Evolutionary conservation across 106 monocot species (phyloP).

Genomic region (Dioscorea dumetorum): DNA sequence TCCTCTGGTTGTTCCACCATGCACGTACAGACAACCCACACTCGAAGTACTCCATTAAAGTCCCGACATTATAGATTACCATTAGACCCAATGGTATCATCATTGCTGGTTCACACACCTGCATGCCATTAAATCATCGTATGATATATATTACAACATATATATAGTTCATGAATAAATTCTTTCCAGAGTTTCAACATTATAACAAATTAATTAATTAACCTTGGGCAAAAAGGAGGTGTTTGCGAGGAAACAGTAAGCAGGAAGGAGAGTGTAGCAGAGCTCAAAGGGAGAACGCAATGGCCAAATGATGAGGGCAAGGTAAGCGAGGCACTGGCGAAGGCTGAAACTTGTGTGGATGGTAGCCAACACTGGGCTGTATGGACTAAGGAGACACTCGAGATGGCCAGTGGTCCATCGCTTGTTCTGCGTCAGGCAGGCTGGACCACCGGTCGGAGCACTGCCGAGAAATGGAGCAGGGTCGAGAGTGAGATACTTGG

Average conservation of each 20-base stretch:
- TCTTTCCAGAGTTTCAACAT: background rate
- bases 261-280: conserved; percentile 25
- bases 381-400: conserved; percentile 10
- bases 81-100: conserved; percentile 16
- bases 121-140: background rate
- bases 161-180: too few relatives aligned
- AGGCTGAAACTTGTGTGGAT: conserved; percentile 13
- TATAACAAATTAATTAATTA: background rate
- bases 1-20: conserved; percentile 68
- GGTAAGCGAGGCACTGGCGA: conserved; percentile 37
- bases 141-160: too few relatives aligned
- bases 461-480: conserved; percentile 34
- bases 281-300: conserved; percentile 15
- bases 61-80: conserved; percentile 10
- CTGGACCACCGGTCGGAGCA: conserved; percentile 33
- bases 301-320: conserved; percentile 18
- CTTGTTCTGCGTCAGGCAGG: conserved; percentile 30
- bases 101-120: conserved; percentile 20
- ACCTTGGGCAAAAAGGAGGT: conserved; percentile 42
- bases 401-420: conserved; percentile 44
- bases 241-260: conserved; percentile 29
- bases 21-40: conserved; percentile 23
- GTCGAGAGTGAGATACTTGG: background rate
- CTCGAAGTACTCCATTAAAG: conserved; percentile 22
- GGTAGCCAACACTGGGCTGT: conserved; percentile 14